Evolutionary conservation across 163 green algal genomes (phyloP).

Genomic region (Chloromonas sp.): DNA sequence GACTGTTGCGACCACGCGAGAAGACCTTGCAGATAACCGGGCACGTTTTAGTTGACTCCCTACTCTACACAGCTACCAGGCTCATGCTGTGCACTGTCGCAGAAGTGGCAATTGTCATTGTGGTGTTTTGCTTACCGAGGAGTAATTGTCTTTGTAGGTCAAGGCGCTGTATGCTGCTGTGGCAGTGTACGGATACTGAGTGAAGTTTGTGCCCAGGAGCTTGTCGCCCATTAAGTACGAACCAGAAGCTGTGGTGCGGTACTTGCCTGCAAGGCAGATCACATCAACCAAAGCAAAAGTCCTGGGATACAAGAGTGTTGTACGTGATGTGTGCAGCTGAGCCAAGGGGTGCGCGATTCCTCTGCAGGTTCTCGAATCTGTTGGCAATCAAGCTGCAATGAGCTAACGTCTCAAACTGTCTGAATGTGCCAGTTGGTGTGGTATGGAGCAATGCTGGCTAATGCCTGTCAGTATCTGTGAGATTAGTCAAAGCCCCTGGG

Average conservation of each 20-base stretch:
- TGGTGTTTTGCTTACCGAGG: slow-evolving; percentile 7
- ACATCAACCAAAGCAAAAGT: background rate
- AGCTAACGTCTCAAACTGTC: no score
- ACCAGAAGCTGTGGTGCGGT: background rate
- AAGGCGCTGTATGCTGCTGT: slow-evolving; percentile 5
- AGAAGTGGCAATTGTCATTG: background rate
- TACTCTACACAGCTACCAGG: no score
- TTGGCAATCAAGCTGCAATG: no score
- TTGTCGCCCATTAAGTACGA: background rate
- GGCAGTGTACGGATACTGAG: slow-evolving; percentile 34
- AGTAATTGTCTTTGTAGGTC: background rate
- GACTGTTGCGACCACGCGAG: background rate
- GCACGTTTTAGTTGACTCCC: no score
- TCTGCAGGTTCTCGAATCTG: no score
- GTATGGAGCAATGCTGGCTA: background rate
- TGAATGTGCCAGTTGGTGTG: background rate
- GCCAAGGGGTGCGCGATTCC: background rate
- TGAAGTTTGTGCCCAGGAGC: slow-evolving; percentile 14
- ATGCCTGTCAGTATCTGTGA: background rate
- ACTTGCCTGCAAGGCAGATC: background rate
- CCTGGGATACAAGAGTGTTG: background rate
- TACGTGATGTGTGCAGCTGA: background rate
- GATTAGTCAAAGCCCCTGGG: background rate
- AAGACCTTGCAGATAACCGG: no score
- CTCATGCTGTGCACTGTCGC: no score